Evolutionary conservation across 1,284 basidiomycete genomes (phyloP), one percentile per base, ranked within the genome.

Genomic region (Cutaneotrichosporon cyanovorans): DNA sequence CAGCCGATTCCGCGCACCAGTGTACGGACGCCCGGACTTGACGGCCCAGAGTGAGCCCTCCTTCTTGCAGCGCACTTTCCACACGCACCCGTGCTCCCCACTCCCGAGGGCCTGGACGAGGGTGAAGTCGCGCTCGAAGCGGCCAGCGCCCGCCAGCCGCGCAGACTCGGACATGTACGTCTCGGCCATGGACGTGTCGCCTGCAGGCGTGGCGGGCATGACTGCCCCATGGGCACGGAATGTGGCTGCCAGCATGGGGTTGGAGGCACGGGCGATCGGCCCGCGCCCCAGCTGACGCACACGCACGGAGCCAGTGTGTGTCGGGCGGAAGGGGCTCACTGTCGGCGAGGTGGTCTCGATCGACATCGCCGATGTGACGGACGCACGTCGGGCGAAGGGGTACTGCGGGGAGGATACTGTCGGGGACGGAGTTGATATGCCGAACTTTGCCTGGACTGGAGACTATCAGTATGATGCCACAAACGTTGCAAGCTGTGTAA

Each of bases 51-150:
- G 72, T 37, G 76, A 75, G 15, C 76, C 75, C 28, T 62, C 77
- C 47, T 75, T 73, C 71, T 84, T 84, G 60, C 81, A 78, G 46
- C 79, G 77, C 14, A 89, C 92, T 72, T 91, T 92, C 75, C 90
- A 84, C 11, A 91, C 92, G 59, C 85, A 84, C 30, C 90, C 90
- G 71, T 97, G 97, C 66, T 92, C 88, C 16, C 93, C 93, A 36
- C 81, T 80, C 2, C 93, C 93, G 7, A 97, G 77, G 57, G 84
- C 81, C 48, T 85, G 82, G 18, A 89, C 73, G 52, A 88, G 80
- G 7, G 80, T 76, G 64, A 91, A 96, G 45, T 74, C 69, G 25
- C 57, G 65, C 45, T 71, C 69, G 37, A 72, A 68, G 12, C 57
- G 50, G 5, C 53, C 51, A 11, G 50, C 46, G 12, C 51, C 50